A percentile compares a stretch with the other conserved stretches of the same genome.
Evolutionary conservation across 164 flowering plant genomes (phyloP).

Genomic region (Saururus chinensis): DNA sequence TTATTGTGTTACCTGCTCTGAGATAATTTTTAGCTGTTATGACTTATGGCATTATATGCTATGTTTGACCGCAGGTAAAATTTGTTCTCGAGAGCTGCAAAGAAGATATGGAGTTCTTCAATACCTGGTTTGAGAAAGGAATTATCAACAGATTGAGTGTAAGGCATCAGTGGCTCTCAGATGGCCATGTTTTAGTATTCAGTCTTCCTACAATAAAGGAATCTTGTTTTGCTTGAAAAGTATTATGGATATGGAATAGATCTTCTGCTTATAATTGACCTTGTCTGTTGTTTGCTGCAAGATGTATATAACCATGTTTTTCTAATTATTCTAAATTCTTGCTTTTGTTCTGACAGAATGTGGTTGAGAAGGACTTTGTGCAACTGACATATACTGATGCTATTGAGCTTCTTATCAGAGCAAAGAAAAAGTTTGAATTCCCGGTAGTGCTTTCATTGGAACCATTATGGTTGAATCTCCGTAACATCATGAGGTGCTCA

Average conservation of each 20-base stretch:
- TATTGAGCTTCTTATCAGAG: constrained; percentile 58
- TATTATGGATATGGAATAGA: too few species aligned
- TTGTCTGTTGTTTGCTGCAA: background rate
- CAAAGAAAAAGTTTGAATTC: constrained; percentile 84
- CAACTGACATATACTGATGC: constrained; percentile 94
- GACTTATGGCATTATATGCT: constrained; percentile 2
- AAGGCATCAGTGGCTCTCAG: constrained; percentile 18
- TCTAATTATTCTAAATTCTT: background rate
- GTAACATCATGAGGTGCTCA: too few species aligned
- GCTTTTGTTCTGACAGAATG: constrained; percentile 39
- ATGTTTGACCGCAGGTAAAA: constrained; percentile 48
- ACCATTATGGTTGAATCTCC: background rate
- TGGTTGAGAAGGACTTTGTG: constrained; percentile 76
- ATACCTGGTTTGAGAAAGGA: constrained; percentile 95
- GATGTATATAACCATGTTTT: background rate
- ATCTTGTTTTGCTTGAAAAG: too few species aligned
- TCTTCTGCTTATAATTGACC: background rate
- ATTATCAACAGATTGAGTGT: constrained; percentile 75
- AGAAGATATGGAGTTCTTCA: constrained; percentile 98
- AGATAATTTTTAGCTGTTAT: background rate
- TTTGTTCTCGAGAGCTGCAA: constrained; percentile 84
- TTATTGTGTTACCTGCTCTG: background rate
- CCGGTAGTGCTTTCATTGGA: constrained; percentile 37
- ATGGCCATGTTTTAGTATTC: background rate
- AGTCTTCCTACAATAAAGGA: too few species aligned